phyloP scores from a whole-genome alignment of 805 yeast genomes.

The Saccharomyces eubayanus region DNA sequence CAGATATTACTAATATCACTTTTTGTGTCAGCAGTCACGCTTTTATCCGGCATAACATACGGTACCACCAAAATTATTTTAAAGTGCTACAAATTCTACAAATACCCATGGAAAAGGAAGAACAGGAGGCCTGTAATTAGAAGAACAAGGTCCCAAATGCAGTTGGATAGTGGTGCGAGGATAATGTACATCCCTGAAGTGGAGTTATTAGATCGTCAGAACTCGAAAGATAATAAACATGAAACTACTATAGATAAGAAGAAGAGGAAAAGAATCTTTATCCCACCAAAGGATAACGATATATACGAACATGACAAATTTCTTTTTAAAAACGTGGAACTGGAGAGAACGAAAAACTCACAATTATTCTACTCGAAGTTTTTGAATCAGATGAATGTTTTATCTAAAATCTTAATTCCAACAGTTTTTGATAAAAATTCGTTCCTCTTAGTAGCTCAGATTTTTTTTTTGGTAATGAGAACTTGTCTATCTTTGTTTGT shows the following conservation, averaged over 20 bases:
- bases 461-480: constrained; percentile 65
- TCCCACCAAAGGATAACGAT: constrained; percentile 27
- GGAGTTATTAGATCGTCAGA: constrained; percentile 4
- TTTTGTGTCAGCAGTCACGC: constrained; percentile 12
- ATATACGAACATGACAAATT: constrained; percentile 28
- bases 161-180: constrained; percentile 26
- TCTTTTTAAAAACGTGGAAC: constrained; percentile 24
- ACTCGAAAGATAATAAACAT: neutral
- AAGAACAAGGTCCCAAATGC: constrained; percentile 26
- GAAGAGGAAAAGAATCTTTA: constrained; percentile 21
- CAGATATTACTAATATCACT: constrained; percentile 18
- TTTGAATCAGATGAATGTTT: constrained; percentile 60
- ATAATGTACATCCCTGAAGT: constrained; percentile 27
- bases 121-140: constrained; percentile 11
- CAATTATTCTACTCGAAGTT: constrained; percentile 50
- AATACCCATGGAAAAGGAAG: constrained; percentile 5
- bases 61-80: constrained; percentile 8
- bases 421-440: constrained; percentile 59
- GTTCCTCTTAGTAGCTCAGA: constrained; percentile 56
- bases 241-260: neutral
- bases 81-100: constrained; percentile 9
- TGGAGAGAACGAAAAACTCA: constrained; percentile 15
- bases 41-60: constrained; percentile 15
- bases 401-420: constrained; percentile 81
- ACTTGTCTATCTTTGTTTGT: constrained; percentile 82